Percentiles rank a stretch among this genome's conserved stretches.
phyloP scores from a whole-genome alignment of 306 rosid species.

The Casuarina cunninghamiana region DNA sequence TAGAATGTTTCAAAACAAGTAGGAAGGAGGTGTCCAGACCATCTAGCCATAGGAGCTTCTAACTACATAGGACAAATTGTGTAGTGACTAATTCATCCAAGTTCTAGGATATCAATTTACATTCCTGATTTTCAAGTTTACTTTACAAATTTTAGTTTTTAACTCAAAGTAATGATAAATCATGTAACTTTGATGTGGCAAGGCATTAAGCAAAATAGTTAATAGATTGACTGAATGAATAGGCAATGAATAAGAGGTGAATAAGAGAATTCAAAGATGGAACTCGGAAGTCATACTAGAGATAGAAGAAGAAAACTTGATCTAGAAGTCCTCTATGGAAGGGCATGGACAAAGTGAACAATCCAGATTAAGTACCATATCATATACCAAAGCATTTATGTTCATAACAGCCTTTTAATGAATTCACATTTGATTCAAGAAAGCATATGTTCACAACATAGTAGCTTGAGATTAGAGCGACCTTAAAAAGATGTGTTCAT shows the following conservation, averaged over 20 bases:
- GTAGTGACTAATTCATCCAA: not conserved
- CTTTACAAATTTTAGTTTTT: not conserved
- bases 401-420: not conserved
- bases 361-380: not conserved
- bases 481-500: not conserved
- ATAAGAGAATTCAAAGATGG: not conserved
- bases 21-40: constrained; percentile 97
- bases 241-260: not conserved
- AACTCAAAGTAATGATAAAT: not conserved
- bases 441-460: not conserved
- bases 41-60: constrained; percentile 89
- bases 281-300: not conserved
- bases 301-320: not conserved
- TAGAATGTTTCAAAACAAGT: constrained; percentile 93
- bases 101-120: constrained; percentile 12
- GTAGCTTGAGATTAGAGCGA: not conserved
- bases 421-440: too few species aligned
- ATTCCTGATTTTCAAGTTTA: not conserved
- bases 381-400: not conserved
- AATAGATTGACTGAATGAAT: not conserved
- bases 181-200: not conserved
- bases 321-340: not conserved
- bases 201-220: too few species aligned
- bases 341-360: not conserved
- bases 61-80: constrained; percentile 43